Evolutionary conservation across 1,284 basidiomycete species (phyloP), one percentile per base, ranked within the genome.

Genomic region (Boletus smithii): DNA sequence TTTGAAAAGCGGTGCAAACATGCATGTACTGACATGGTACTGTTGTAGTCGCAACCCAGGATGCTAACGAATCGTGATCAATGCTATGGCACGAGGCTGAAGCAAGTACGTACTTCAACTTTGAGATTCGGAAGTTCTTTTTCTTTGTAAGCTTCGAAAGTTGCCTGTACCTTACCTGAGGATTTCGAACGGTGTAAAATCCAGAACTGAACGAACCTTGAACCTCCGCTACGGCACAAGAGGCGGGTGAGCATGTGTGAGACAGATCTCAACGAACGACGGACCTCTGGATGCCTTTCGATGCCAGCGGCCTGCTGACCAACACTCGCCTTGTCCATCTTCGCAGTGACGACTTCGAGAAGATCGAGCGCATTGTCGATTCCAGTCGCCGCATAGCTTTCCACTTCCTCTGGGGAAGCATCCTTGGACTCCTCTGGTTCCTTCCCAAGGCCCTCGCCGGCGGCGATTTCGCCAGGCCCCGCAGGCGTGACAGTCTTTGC

Each of bases 361-460:
- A 97, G 78, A 68, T 97, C 95, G 40, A 99, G 68, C 8, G 92
- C 93, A 63, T 94, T 90, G 63, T 99, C 95, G 46, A 98, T 79
- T 11, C 93, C 95, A 17, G 85, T 88, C 6, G 95, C 95, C 10
- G 80, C 69, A 67, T 81, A 91, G 61, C 83, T 84, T 67, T 90
- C 81, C 9, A 77, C 68, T 49, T 78, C 74, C 50, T 72, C 72
- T n/a, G 41, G 22, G 50, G 53, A 1, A 32, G 51, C n/a, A 34
- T 24, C 60, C 54, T 70, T 66, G 4, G 42, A 57, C 3, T 49
- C 56, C 17, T 55, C 66, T 14, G 57, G 53, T 17, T 54, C 68
- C 10, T 80, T 59, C 0, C 47, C 67, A 17, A 79, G 57, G 0
- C 69, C 77, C 5, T 77, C 84, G 18, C 78, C 85, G 47, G 86